Evolutionary conservation across 768 basidiomycete genomes (phyloP), one percentile per base, ranked within the genome.

Genomic region (Rhizopogon rudus): DNA sequence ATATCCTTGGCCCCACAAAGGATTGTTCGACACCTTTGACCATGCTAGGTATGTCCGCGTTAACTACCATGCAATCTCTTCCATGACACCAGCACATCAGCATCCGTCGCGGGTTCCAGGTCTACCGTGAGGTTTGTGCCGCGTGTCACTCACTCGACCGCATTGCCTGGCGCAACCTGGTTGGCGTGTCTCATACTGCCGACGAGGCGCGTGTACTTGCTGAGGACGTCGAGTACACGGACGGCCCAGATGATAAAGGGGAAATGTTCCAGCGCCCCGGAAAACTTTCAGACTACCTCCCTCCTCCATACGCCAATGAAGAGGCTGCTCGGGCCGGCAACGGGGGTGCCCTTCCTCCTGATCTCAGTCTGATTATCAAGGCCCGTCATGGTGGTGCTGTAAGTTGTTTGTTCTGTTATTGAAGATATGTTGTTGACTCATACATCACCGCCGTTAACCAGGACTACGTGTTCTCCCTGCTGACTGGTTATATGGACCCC

Each of bases 211-310:
- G 91, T 71, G 77, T 79, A 2, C 83, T 98, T 88, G 97, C 97
- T 9, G 97, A 97, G 75, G 96, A 98, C 66, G 78, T 94, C 55
- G 97, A 99, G 73, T 99, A 98, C 74, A 81, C 84, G 66, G 97
- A 99, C 67, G 97, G 97, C 37, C 97, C 97, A 48, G 84, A 98
- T 70, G 87, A 87, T 61, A 77, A 89, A 61, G 97, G 97, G 62
- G 93, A 98, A 75, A 98, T 97, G 95, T 99, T 98, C 83, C 86
- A 93, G 75, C 82, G 97, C 53, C 97, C 97, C 12, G 97, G 97
- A 74, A 99, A 99, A 75, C 87, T 98, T 56, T 86, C 97, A 40
- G 97, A 99, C 72, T 98, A 98, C 75, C 78, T 99, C 80, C 97
- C 96, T 53, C 68, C 80, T 44, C 93, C 97, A 42, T 99, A 99